Evolutionary conservation across 176 grass and related monocot species (phyloP), one percentile per base, ranked within the genome.

Genomic region (Carex kokanica): DNA sequence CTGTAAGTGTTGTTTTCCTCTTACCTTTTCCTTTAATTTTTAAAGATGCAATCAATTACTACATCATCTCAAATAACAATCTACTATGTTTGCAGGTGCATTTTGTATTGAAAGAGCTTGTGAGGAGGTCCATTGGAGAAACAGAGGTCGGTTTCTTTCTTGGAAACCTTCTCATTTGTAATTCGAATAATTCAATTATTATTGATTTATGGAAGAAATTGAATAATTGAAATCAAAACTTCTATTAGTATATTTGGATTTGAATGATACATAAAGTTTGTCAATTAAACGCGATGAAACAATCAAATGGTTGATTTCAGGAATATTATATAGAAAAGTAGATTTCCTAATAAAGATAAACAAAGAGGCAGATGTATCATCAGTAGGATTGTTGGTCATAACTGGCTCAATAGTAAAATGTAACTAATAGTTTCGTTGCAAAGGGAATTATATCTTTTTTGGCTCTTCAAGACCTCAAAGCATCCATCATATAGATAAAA

Each of bases 31-130:
- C 25, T 64, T 86, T 43, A 36, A 7, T 77, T 54, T 32, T 88
- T 5, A 77, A 23, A 75, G 51, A 27, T 34, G 47, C 23, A 8
- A 24, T 54, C 70, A 18, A 29, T 78, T 78, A 32, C 25, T 56
- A 78, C 49, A 9, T 31, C 73, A 78, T 54, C 49, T 55, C 73
- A 77, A 54, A 77, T 86, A 34, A 81, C 81, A 66, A 82, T 84
- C 23, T 24, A 67, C 60, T 43, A 10, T 67, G 27, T 86, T 85
- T 96, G 20, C 81, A 99, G 97, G 97, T 99, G 55, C 97, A 99
- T 88, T 89, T 90, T 85, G 91, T 99, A 58, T 91, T 99, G 78
- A 96, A 99, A 88, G 93, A 99, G 84, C 93, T 99, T 63, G 97
- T 99, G 66, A 83, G 97, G 13, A 90, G 92, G 63, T 96, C 97